These are phyloP conservation scores for Pholiota adiposa DNA, from an alignment of 1,284 basidiomycete genomes.

Conservation along the genomic window DNA sequence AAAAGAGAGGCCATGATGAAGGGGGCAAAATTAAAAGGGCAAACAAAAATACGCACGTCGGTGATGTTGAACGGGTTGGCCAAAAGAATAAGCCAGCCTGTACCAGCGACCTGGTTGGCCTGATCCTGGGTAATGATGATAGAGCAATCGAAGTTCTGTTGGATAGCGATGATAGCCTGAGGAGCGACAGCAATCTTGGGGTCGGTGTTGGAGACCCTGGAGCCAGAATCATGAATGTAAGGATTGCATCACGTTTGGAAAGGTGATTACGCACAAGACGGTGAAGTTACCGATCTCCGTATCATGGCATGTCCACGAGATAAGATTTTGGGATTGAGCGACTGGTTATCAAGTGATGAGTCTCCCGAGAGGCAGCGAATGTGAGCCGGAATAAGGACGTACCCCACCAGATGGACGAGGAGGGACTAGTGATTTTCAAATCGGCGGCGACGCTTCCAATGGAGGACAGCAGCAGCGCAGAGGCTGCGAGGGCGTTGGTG, in stretches of 20 bases:
- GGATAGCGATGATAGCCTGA: conserved; percentile 47
- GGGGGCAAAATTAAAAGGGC: too few species aligned
- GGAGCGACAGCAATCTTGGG: conserved; percentile 31
- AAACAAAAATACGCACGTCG: conserved; percentile 46
- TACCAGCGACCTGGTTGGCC: conserved; percentile 43
- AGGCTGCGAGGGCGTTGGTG: conserved; percentile 18
- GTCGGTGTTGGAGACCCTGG: conserved; percentile 29
- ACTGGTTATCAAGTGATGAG: conserved; percentile 28
- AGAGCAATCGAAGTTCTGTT: conserved; percentile 66
- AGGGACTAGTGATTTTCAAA: conserved; percentile 33
- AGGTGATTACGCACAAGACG: conserved; percentile 35
- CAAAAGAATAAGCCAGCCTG: conserved; percentile 61
- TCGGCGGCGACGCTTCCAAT: conserved; percentile 27
- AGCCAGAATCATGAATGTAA: background rate
- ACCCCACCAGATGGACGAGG: conserved; percentile 42
- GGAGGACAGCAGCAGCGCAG: conserved; percentile 26
- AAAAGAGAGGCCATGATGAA: too few species aligned
- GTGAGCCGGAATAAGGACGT: conserved; percentile 21
- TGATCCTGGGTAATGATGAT: conserved; percentile 53
- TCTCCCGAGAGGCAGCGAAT: background rate
- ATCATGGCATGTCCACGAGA: conserved; percentile 41
- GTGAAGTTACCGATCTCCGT: conserved; percentile 32
- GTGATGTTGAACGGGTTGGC: conserved; percentile 61
- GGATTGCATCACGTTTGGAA: background rate
- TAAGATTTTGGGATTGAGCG: conserved; percentile 38